phyloP scores from a whole-genome alignment of 1,139 yeast species.

The Hyphopichia pseudoburtonii region DNA sequence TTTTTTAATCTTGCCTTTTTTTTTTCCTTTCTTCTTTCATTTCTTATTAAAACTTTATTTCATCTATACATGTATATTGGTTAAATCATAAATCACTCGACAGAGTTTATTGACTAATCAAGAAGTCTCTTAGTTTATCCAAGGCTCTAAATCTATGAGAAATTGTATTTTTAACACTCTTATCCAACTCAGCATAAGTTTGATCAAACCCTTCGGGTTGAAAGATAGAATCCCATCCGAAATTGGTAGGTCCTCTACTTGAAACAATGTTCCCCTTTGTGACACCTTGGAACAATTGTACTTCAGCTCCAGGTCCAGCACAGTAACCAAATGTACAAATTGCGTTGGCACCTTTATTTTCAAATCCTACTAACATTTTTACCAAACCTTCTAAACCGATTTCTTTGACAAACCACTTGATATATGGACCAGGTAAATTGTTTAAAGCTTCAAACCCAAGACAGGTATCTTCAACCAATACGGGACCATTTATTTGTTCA shows the following conservation, averaged over 20 bases:
- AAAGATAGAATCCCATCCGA: slow-evolving; percentile 96
- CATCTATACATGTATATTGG: too few species aligned
- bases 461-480: slow-evolving; percentile 93
- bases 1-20: not conserved
- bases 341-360: slow-evolving; percentile 83
- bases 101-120: slow-evolving; percentile 29
- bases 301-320: slow-evolving; percentile 74
- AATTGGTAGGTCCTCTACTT: slow-evolving; percentile 73
- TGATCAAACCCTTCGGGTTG: slow-evolving; percentile 68
- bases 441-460: slow-evolving; percentile 79
- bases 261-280: slow-evolving; percentile 79
- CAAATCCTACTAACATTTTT: slow-evolving; percentile 75
- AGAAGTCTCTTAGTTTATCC: slow-evolving; percentile 61
- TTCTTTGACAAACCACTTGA: slow-evolving; percentile 82
- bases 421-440: slow-evolving; percentile 85
- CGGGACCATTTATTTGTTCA: slow-evolving; percentile 60
- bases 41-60: slow-evolving; percentile 3
- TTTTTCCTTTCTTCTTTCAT: slow-evolving; percentile 3
- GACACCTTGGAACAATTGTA: slow-evolving; percentile 77
- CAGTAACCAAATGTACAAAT: slow-evolving; percentile 92
- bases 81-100: too few species aligned
- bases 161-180: slow-evolving; percentile 69
- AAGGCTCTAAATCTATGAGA: slow-evolving; percentile 89
- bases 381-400: slow-evolving; percentile 75
- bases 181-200: slow-evolving; percentile 93